phyloP scores from a whole-genome alignment of 2,329 filamentous ascomycete species.

The Dissoconium aciculare region DNA sequence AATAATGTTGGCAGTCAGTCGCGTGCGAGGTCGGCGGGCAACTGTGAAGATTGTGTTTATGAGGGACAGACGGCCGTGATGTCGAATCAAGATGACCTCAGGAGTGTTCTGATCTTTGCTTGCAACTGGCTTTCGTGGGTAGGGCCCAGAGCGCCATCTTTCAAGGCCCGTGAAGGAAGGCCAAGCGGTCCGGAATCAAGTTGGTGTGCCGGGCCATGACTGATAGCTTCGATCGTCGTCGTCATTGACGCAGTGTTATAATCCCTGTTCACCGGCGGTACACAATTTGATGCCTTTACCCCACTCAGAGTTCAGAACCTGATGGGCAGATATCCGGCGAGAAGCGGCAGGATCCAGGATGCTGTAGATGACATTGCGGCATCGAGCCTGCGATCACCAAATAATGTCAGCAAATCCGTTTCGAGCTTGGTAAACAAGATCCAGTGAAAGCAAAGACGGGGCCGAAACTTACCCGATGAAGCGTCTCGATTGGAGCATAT shows the following conservation, averaged over 20 bases:
- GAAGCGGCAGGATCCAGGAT: constrained; percentile 89
- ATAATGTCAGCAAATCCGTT: constrained; percentile 8
- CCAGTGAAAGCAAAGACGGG: constrained; percentile 1
- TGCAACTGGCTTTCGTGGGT: too few species aligned
- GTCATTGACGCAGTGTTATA: constrained; percentile 38
- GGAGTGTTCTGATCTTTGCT: too few species aligned
- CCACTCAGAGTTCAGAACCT: constrained; percentile 97
- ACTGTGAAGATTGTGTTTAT: too few species aligned
- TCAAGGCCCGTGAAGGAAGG: too few species aligned
- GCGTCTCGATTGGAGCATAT: constrained; percentile 87
- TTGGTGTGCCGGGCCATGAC: too few species aligned
- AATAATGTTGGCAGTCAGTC: too few species aligned
- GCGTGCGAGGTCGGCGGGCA: too few species aligned
- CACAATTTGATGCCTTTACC: constrained; percentile 94
- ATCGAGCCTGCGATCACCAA: constrained; percentile 56
- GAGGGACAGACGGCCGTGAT: too few species aligned
- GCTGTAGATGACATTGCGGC: constrained; percentile 96
- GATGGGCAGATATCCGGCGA: constrained; percentile 84
- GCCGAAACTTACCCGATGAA: constrained; percentile 66
- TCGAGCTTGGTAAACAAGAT: not conserved
- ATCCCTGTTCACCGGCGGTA: constrained; percentile 89
- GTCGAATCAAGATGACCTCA: too few species aligned
- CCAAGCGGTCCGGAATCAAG: too few species aligned
- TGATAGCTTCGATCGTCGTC: too few species aligned
- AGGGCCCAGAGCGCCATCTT: too few species aligned